These are phyloP conservation scores for Darksidea phi DNA, from an alignment of 495 filamentous ascomycete species.

Conservation along the genomic window DNA sequence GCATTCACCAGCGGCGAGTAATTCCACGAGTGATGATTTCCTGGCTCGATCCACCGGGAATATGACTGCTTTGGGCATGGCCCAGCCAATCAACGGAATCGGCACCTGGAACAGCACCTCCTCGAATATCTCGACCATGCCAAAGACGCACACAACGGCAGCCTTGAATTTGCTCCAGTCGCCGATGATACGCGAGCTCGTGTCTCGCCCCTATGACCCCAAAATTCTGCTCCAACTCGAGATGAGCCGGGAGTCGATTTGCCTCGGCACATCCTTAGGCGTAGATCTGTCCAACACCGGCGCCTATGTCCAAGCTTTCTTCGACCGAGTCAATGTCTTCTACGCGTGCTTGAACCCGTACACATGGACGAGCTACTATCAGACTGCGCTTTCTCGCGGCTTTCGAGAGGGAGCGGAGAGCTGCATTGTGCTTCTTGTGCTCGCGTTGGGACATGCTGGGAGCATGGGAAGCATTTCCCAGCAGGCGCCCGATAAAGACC, in stretches of 20 bases:
- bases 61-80: slow-evolving; percentile 41
- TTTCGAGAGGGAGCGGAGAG: slow-evolving; percentile 77
- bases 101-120: slow-evolving; percentile 68
- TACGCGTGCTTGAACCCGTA: slow-evolving; percentile 83
- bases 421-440: slow-evolving; percentile 75
- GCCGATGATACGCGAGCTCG: slow-evolving; percentile 74
- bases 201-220: slow-evolving; percentile 73
- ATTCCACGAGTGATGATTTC: slow-evolving; percentile 62
- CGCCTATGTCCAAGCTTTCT: slow-evolving; percentile 72
- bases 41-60: slow-evolving; percentile 43
- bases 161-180: slow-evolving; percentile 75
- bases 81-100: slow-evolving; percentile 62
- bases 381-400: slow-evolving; percentile 64
- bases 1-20: slow-evolving; percentile 66
- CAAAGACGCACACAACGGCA: slow-evolving; percentile 76
- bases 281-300: slow-evolving; percentile 74
- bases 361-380: slow-evolving; percentile 75
- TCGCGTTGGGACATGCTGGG: slow-evolving; percentile 73
- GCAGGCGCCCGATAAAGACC: slow-evolving; percentile 65
- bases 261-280: slow-evolving; percentile 56
- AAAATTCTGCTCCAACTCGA: slow-evolving; percentile 79
- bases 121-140: slow-evolving; percentile 80
- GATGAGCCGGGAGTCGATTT: slow-evolving; percentile 71
- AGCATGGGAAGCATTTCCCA: slow-evolving; percentile 70
- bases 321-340: slow-evolving; percentile 77